phyloP scores from a whole-genome alignment of 2,329 filamentous ascomycete species.

The Pyrenochaeta sp. region DNA sequence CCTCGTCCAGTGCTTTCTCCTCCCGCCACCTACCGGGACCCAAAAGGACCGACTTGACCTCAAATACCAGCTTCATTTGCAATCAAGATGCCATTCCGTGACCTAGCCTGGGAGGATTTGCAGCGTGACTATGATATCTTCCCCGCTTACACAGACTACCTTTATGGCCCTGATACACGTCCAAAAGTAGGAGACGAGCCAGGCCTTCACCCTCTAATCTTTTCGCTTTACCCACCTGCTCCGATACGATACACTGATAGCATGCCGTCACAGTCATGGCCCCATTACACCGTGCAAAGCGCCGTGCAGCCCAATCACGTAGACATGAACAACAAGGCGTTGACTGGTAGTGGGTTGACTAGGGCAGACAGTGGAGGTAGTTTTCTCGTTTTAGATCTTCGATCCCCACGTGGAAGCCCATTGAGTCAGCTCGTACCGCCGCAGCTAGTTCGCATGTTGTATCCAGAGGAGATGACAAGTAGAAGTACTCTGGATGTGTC shows the following conservation, averaged over 20 bases:
- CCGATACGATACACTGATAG: constrained; percentile 13
- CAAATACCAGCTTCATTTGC: background rate
- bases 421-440: background rate
- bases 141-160: constrained; percentile 32
- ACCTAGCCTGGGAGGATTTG: constrained; percentile 25
- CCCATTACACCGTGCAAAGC: background rate
- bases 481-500: background rate
- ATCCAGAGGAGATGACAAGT: background rate
- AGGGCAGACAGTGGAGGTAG: background rate
- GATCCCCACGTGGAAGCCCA: background rate
- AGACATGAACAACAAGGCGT: background rate
- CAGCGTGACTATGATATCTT: constrained; percentile 28
- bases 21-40: background rate
- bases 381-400: background rate
- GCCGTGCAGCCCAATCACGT: background rate
- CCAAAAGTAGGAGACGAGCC: constrained; percentile 18
- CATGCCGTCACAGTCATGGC: constrained; percentile 9
- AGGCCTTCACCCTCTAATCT: constrained; percentile 25
- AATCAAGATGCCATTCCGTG: constrained; percentile 25
- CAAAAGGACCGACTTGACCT: background rate
- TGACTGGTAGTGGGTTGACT: background rate
- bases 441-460: background rate
- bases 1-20: background rate
- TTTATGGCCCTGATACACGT: constrained; percentile 25
- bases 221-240: background rate